Conservation (phyloP, 2,329 filamentous ascomycete genomes). For the Xylaria hypoxylon region DNA sequence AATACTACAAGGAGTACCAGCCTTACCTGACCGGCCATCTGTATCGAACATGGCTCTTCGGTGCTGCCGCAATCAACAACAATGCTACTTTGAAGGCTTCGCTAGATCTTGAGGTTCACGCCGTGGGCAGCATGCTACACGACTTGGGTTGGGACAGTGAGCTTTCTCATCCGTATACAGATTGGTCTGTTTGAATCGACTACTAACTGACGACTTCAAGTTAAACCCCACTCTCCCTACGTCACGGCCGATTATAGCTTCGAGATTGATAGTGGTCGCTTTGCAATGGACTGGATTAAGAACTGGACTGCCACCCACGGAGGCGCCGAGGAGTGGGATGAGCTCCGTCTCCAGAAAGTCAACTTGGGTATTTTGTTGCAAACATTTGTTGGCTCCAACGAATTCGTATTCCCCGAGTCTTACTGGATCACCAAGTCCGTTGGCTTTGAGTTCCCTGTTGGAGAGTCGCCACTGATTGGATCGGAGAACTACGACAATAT, state of each 20-base stretch:
- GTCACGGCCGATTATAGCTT: slow-evolving; percentile 27
- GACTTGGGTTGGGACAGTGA: slow-evolving; percentile 37
- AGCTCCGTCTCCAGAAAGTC: slow-evolving; percentile 36
- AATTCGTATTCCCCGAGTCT: slow-evolving; percentile 33
- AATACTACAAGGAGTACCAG: slow-evolving; percentile 36
- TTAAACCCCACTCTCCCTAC: slow-evolving; percentile 35
- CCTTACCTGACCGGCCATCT: slow-evolving; percentile 33
- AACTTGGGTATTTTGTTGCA: slow-evolving; percentile 37
- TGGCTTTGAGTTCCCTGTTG: slow-evolving; percentile 35
- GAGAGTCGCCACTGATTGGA: slow-evolving; percentile 29
- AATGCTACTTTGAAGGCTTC: slow-evolving; percentile 35
- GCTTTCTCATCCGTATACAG: background rate
- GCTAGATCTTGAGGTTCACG: slow-evolving; percentile 36
- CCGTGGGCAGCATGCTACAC: slow-evolving; percentile 31
- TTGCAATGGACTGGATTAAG: slow-evolving; percentile 39
- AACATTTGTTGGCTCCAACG: slow-evolving; percentile 29
- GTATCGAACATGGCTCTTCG: slow-evolving; percentile 36
- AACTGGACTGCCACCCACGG: slow-evolving; percentile 32
- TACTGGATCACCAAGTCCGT: slow-evolving; percentile 33
- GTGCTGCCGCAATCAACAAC: slow-evolving; percentile 35
- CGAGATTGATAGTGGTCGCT: slow-evolving; percentile 35
- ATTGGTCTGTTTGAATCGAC: background rate
- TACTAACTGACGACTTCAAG: slow-evolving; percentile 18
- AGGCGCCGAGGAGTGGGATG: slow-evolving; percentile 30
- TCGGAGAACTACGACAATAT: slow-evolving; percentile 33